A percentile compares a stretch with the other conserved stretches of the same genome.
These are phyloP conservation scores for Saraca asoca DNA, from an alignment of 331 rosid species.

Conservation along the genomic window DNA sequence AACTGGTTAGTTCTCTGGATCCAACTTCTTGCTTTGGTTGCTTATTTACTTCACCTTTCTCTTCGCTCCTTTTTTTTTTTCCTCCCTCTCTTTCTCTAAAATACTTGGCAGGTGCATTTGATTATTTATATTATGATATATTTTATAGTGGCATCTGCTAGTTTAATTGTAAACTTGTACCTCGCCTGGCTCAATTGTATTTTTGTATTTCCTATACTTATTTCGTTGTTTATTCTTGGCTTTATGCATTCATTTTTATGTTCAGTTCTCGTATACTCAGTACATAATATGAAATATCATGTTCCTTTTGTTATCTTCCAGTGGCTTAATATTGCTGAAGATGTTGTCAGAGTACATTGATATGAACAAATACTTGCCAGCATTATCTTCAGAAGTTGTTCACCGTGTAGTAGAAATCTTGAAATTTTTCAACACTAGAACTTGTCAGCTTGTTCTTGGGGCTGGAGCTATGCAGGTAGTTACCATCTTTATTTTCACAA, in stretches of 20 bases:
- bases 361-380: constrained; percentile 77
- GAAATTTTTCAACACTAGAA: constrained; percentile 94
- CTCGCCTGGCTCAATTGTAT: constrained; percentile 9
- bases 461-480: constrained; percentile 99
- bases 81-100: not conserved
- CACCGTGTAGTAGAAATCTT: constrained; percentile 88
- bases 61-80: constrained; percentile 3
- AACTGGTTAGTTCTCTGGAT: constrained; percentile 86
- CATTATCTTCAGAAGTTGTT: constrained; percentile 88
- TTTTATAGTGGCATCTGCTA: not conserved
- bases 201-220: constrained; percentile 16
- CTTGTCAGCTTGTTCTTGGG: constrained; percentile 99
- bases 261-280: not conserved
- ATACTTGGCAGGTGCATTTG: not conserved
- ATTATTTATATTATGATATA: constrained; percentile 9
- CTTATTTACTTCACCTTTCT: constrained; percentile 5
- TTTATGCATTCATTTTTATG: constrained; percentile 1
- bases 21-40: constrained; percentile 16
- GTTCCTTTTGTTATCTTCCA: constrained; percentile 42
- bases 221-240: constrained; percentile 12
- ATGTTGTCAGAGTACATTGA: constrained; percentile 95
- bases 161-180: constrained; percentile 27
- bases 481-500: too few relatives aligned
- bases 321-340: constrained; percentile 96
- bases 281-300: constrained; percentile 24